A percentile compares a stretch with the other conserved stretches of the same genome.
phyloP scores from a whole-genome alignment of 306 rosid species.

The Cicer bijugum region DNA sequence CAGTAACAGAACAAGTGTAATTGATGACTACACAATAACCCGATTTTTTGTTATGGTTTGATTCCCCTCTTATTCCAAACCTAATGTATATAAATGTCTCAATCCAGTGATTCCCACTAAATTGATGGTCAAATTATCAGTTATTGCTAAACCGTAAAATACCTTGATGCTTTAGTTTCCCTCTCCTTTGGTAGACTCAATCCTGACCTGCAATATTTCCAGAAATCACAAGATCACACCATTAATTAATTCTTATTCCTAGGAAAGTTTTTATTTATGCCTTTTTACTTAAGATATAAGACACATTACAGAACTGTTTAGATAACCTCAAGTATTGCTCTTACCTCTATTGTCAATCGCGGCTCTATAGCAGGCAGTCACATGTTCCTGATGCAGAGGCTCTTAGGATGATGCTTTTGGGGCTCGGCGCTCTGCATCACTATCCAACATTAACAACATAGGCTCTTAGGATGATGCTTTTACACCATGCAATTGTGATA shows the following conservation, averaged over 20 bases:
- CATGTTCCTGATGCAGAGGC: too few relatives aligned
- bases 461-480: not conserved
- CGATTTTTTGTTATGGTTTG: not conserved
- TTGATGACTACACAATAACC: conserved; percentile 3
- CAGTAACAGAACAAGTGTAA: not conserved
- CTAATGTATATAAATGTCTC: not conserved
- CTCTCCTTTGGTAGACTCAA: not conserved
- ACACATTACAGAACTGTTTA: not conserved
- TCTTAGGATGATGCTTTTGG: too few relatives aligned
- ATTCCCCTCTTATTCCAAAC: not conserved
- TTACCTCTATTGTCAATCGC: not conserved
- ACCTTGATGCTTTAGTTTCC: conserved; percentile 7
- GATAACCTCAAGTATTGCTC: not conserved
- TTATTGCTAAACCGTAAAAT: not conserved
- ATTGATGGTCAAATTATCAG: not conserved
- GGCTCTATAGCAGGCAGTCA: too few relatives aligned
- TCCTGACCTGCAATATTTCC: not conserved
- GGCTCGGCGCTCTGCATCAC: too few relatives aligned
- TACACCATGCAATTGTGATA: conserved; percentile 1
- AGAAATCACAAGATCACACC: conserved; percentile 5
- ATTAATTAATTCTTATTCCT: conserved; percentile 14
- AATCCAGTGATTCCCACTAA: not conserved
- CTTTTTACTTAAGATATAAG: not conserved
- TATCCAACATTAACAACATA: too few relatives aligned
- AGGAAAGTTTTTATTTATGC: not conserved